Base-by-base conservation (phyloP, 192 early-diverging fungal genomes). In the Coemansia sp. region DNA sequence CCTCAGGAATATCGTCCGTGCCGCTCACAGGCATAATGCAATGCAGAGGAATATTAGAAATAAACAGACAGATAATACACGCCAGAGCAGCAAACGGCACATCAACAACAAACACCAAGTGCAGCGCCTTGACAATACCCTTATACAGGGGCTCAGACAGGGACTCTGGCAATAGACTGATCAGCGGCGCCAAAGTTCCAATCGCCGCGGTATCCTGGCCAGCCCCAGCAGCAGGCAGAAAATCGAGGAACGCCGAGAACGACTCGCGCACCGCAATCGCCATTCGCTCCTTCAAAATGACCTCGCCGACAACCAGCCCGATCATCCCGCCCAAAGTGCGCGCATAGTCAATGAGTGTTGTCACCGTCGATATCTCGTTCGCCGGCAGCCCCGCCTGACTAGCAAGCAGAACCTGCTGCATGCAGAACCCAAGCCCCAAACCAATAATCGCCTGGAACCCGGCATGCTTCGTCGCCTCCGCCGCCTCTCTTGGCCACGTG, bases 261-360 rank as follows among this genome's bases (percentile, higher is more conserved):
- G 63, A 51, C 2, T 48, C 7, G 7, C 39, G 50, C 5, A 80
- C 68, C 0, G 74, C 67, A 14, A 21, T 66, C 50, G 77, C 73
- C 67, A 85, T 54, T 41, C 74, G 68, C 27, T 83, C 67, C 61
- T 85, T 83, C 42, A 85, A 54, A 13, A 82, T 77, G 8, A 80
- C 73, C 39, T 76, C 71, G 17, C 71, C 77, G 0, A 85, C 67
- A 10, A 80, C 77, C 53, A 85, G 54, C 7, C 81, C 80, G 16
- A 85, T 66, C 74, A 83, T 79, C 3, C 81, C 84, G n/a, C 84
- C 84, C 9, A 83, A 64, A 13, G 75, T 77, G 41, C 81, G 79
- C 44, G 73, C 66, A 69, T 81, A 85, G 57, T 78, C 78, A 41
- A 83, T 59, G 19, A 83, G 56, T 41, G 84, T 76, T 1, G 84